Evolutionary conservation across 2,329 filamentous ascomycete genomes (phyloP), one percentile per base, ranked within the genome.

Genomic region (Neofusicoccum sp.): DNA sequence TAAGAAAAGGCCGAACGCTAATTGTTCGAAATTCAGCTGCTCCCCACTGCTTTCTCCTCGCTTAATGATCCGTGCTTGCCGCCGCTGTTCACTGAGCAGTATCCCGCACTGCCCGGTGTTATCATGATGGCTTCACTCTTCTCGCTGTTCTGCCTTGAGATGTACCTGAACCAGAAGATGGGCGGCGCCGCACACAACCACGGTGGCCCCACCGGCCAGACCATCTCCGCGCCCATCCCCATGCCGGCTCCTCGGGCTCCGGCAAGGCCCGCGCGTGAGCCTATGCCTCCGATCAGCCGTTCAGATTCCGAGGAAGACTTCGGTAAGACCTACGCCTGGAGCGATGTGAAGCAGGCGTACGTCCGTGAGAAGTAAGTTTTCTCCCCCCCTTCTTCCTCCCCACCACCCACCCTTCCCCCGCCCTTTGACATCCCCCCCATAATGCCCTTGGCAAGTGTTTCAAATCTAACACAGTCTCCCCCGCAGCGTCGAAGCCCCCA

Each of bases 91-190:
- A 84, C 79, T 31, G 78, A 82, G 0, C 70, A 85, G 53, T 87
- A 87, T 68, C 84, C 84, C 5, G 81, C 85, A 28, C 78, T 87
- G 67, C 83, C 85, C 2, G 85, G 85, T 66, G 84, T 86, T 28
- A 87, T 87, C 71, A 87, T 86, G 83, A 86, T 87, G 83, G 78
- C 64, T 0, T 80, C 85, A 20, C 79, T 87, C 64, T 86, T 87
- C 68, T 70, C 78, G 16, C 76, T 89, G 3, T 89, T 89, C 67
- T 74, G 80, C n/a, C 76, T 87, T 33, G 84, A 87, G 70, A 82
- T 87, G 79, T 86, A 79, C 72, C 79, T 86, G 63, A 84, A 86
- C 67, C 72, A 76, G 48, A 86, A 86, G 73, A 81, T 80, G 56
- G 84, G 83, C 4, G 83, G 83, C 0, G 83, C 86, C 66, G 82